phyloP scores from a whole-genome alignment of 2,329 filamentous ascomycete genomes.

The Zelopaecilomyces penicillatus region DNA sequence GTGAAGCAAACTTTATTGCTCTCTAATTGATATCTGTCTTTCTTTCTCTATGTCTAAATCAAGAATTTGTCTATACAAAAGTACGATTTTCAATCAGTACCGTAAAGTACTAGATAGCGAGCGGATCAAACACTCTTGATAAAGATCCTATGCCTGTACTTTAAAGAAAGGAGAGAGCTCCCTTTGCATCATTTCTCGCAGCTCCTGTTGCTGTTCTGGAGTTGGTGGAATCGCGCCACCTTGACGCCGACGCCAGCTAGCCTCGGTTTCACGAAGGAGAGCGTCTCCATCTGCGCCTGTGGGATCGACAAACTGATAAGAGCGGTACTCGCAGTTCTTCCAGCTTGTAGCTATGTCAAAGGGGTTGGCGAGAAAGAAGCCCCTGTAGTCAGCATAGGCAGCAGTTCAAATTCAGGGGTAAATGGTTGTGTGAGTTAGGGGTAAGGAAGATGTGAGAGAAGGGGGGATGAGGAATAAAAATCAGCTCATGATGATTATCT shows the following conservation, averaged over 20 bases:
- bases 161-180: slow-evolving; percentile 11
- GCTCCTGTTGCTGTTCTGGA: slow-evolving; percentile 36
- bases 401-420: not conserved
- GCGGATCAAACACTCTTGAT: too few relatives aligned
- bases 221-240: slow-evolving; percentile 33
- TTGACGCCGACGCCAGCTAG: slow-evolving; percentile 38
- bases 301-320: slow-evolving; percentile 53
- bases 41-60: not conserved
- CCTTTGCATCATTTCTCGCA: slow-evolving; percentile 24
- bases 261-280: slow-evolving; percentile 37
- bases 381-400: slow-evolving; percentile 4
- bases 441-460: not conserved
- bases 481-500: not conserved
- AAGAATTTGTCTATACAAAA: too few relatives aligned
- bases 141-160: not conserved
- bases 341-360: slow-evolving; percentile 56
- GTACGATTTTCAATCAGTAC: too few relatives aligned
- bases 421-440: too few relatives aligned
- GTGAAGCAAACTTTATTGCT: too few relatives aligned
- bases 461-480: not conserved
- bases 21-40: not conserved
- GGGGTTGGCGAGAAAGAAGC: not conserved
- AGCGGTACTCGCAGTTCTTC: slow-evolving; percentile 64
- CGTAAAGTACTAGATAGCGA: too few relatives aligned
- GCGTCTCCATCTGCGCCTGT: slow-evolving; percentile 41